Evolutionary conservation across 805 yeast species (phyloP).

Genomic region (Barnettozyma populi): DNA sequence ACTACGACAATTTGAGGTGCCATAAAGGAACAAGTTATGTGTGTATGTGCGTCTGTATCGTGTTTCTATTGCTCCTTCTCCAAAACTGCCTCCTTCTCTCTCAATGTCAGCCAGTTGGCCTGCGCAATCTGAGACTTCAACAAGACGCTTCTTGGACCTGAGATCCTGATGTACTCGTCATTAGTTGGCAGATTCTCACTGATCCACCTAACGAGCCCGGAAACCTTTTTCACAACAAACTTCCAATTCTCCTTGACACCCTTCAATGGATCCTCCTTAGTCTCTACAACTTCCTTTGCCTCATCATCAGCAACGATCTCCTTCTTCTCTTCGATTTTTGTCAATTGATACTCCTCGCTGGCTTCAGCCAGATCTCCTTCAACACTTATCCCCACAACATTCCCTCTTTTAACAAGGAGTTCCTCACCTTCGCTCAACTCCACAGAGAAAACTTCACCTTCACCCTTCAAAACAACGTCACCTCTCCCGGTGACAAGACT

Average conservation of each 20-base stretch:
- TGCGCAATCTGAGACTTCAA: constrained; percentile 16
- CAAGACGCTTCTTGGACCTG: constrained; percentile 40
- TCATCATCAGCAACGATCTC: not conserved
- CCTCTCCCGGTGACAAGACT: constrained; percentile 54
- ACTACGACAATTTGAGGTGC: too few relatives aligned
- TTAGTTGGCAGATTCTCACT: constrained; percentile 7
- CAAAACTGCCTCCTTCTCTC: constrained; percentile 3
- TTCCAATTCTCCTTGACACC: constrained; percentile 4
- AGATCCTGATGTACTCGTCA: constrained; percentile 36
- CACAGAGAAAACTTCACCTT: constrained; percentile 47
- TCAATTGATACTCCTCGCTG: constrained; percentile 4
- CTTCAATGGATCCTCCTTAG: constrained; percentile 3
- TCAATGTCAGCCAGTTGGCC: constrained; percentile 1
- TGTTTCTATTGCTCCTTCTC: not conserved
- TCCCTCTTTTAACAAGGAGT: constrained; percentile 39
- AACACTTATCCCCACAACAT: constrained; percentile 46
- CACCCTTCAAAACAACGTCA: constrained; percentile 46
- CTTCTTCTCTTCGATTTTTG: not conserved
- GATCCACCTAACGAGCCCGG: not conserved
- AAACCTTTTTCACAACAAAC: not conserved
- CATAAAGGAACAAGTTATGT: too few relatives aligned
- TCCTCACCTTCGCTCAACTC: constrained; percentile 42
- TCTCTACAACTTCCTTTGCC: not conserved
- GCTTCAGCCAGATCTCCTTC: constrained; percentile 31
- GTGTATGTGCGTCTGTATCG: not conserved